These are phyloP conservation scores for Calonectria ilicicola DNA, from an alignment of 2,329 filamentous ascomycete genomes.

Conservation along the genomic window DNA sequence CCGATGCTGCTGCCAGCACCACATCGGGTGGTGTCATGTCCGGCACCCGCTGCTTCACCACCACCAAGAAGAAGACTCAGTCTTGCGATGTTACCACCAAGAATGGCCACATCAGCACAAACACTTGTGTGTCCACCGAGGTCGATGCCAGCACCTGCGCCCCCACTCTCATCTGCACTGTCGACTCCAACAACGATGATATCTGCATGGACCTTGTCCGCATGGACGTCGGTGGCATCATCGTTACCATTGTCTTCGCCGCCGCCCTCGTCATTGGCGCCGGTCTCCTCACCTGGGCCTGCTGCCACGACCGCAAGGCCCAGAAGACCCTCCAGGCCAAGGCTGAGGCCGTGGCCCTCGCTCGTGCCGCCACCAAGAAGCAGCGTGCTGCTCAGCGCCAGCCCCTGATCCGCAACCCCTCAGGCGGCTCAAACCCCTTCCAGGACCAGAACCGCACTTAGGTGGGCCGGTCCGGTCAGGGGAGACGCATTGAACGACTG, in stretches of 20 bases:
- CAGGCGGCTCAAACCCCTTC: constrained; percentile 50
- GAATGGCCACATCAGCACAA: constrained; percentile 48
- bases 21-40: constrained; percentile 28
- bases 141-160: constrained; percentile 54
- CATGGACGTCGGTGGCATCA: constrained; percentile 58
- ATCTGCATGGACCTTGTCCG: constrained; percentile 57
- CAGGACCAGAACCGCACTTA: constrained; percentile 50
- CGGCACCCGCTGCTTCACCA: constrained; percentile 52
- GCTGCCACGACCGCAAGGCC: constrained; percentile 61
- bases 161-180: constrained; percentile 57
- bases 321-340: constrained; percentile 58
- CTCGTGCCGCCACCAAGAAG: constrained; percentile 61
- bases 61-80: constrained; percentile 48
- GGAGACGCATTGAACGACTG: constrained; percentile 31
- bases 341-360: constrained; percentile 63
- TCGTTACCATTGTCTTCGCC: constrained; percentile 62
- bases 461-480: constrained; percentile 35
- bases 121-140: constrained; percentile 54
- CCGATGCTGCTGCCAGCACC: constrained; percentile 28
- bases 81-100: constrained; percentile 55
- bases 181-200: constrained; percentile 49
- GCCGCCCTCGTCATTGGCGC: constrained; percentile 50
- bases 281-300: constrained; percentile 60
- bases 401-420: constrained; percentile 52
- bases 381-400: constrained; percentile 50